Evolutionary conservation across 805 yeast genomes (phyloP), one percentile per base, ranked within the genome.

Genomic region (Spathaspora girioi): DNA sequence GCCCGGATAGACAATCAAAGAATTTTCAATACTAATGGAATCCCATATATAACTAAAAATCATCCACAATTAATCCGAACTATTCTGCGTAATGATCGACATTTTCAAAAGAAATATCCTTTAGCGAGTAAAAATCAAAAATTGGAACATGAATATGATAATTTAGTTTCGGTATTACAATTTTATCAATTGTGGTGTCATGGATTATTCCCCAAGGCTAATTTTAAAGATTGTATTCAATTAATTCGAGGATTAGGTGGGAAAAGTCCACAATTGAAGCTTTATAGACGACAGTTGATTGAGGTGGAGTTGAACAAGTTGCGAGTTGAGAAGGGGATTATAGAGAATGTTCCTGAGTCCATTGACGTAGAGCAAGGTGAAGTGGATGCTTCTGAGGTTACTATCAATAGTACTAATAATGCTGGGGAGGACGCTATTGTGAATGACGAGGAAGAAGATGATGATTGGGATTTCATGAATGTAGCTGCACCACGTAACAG

Each of bases 201-300:
- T 50, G 71, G 76, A 1, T 70, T 90, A 38, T 89, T 79, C 61
- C 96, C 97, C 4, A 87, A 86, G 69, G 89, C 94, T 14, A 84
- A 81, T 55, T 88, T 91, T 56, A 72, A 73, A 45, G 96, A 89
- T 64, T 84, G 91, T 59, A 68, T 86, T 1, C 71, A 75, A 20
- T 66, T 86, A 57, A 66, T 84, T 46, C 72, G 77, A 41, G 67
- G 74, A 14, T 74, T 82, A 42, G 84, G 87, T 12, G 67, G 63
- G 23, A 64, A 66, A 65, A 54, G 78, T 19, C 65, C 70, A 15
- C 67, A 65, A 12, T 65, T 82, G 29, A 65, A 59, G 47, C 38
- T 63, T 5, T 69, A 69, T 49, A 60, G 75, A 57, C 56, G 59
- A 17, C 65, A 61, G 45, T 57, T 68, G 50, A 54, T 69, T 3